Evolutionary conservation across 1,139 yeast species (phyloP).

Genomic region (Blastobotrys proliferans): DNA sequence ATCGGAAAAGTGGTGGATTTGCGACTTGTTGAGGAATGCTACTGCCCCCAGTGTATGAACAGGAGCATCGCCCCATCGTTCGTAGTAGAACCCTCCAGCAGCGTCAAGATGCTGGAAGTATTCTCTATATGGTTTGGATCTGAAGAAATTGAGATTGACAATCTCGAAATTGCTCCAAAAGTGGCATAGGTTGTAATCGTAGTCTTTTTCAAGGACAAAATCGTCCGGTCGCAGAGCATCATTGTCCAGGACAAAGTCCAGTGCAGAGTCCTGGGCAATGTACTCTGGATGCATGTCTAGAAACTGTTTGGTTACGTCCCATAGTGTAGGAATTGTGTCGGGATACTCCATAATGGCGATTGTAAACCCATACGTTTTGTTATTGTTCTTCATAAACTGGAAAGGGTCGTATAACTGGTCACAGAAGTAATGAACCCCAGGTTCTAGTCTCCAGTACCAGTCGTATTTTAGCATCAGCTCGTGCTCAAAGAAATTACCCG

Average conservation of each 20-base stretch:
- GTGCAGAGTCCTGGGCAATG: conserved; percentile 55
- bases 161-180: conserved; percentile 96
- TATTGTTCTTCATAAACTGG: conserved; percentile 61
- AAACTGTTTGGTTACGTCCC: conserved; percentile 64
- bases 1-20: conserved; percentile 86
- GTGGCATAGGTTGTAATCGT: conserved; percentile 81
- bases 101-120: conserved; percentile 66
- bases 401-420: conserved; percentile 76
- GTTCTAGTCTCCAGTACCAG: conserved; percentile 94
- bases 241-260: conserved; percentile 65
- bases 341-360: conserved; percentile 73
- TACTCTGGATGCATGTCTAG: conserved; percentile 61
- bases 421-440: conserved; percentile 80
- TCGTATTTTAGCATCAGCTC: conserved; percentile 61
- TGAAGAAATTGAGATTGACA: conserved; percentile 73
- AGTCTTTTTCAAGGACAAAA: conserved; percentile 39
- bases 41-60: conserved; percentile 80
- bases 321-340: conserved; percentile 79
- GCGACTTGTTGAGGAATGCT: conserved; percentile 59
- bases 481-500: conserved; percentile 78
- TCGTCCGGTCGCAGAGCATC: conserved; percentile 32
- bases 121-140: conserved; percentile 64
- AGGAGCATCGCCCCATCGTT: conserved; percentile 98
- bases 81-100: conserved; percentile 80
- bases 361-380: conserved; percentile 83